Evolutionary conservation across 345 rosid species (phyloP).

Genomic region (Lagerstroemia speciosa): DNA sequence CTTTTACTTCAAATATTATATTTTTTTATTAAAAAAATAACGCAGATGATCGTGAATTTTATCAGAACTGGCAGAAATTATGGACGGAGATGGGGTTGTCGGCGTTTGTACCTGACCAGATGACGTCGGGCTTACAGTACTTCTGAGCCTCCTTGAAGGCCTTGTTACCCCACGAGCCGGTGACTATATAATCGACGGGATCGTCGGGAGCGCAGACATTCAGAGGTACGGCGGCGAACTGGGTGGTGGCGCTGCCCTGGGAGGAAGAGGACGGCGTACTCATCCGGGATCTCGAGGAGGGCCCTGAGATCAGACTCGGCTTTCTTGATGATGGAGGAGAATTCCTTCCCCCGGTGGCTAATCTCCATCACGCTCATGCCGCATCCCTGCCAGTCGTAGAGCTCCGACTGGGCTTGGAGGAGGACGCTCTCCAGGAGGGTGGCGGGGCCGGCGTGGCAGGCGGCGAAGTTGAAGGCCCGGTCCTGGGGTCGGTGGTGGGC

Average conservation of each 20-base stretch:
- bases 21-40: too few relatives aligned
- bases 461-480: constrained; percentile 82
- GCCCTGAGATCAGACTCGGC: constrained; percentile 82
- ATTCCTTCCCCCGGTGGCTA: constrained; percentile 94
- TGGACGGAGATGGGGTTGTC: constrained; percentile 66
- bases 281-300: constrained; percentile 50
- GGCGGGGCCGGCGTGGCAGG: constrained; percentile 92
- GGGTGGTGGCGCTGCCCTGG: constrained; percentile 98
- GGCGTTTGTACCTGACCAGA: constrained; percentile 76
- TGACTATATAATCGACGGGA: constrained; percentile 67
- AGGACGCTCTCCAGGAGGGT: constrained; percentile 65
- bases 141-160: constrained; percentile 78
- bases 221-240: constrained; percentile 80
- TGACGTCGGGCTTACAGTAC: constrained; percentile 52
- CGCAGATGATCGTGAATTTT: too few relatives aligned
- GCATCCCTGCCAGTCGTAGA: constrained; percentile 78
- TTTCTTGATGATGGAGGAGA: constrained; percentile 73
- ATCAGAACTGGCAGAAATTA: neutral
- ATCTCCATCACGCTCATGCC: constrained; percentile 99
- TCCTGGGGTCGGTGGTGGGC: constrained; percentile 25
- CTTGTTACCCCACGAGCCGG: constrained; percentile 96
- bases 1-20: too few relatives aligned
- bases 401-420: constrained; percentile 71
- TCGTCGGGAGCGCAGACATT: constrained; percentile 57
- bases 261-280: constrained; percentile 74